These are phyloP conservation scores for Ocimum tenuiflorum DNA, from an alignment of 257 asterid genomes.

Conservation along the genomic window DNA sequence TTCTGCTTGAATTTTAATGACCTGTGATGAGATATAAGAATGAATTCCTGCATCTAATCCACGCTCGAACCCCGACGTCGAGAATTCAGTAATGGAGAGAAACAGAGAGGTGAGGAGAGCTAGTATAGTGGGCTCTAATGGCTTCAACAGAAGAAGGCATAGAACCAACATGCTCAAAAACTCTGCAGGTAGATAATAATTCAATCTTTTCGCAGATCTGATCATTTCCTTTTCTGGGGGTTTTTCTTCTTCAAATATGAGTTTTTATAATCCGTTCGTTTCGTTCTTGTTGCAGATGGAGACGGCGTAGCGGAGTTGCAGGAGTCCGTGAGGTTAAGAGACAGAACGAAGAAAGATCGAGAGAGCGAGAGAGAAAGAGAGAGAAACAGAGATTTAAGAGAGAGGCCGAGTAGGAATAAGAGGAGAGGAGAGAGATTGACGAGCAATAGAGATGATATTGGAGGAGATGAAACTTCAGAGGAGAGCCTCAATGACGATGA, in stretches of 20 bases:
- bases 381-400: slow-evolving; percentile 45
- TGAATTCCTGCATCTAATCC: slow-evolving; percentile 26
- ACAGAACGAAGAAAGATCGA: slow-evolving; percentile 87
- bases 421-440: slow-evolving; percentile 62
- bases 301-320: slow-evolving; percentile 72
- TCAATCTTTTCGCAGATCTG: slow-evolving; percentile 46
- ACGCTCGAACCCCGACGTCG: background rate
- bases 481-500: slow-evolving; percentile 87
- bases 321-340: slow-evolving; percentile 73
- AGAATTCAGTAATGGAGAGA: slow-evolving; percentile 55
- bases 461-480: slow-evolving; percentile 77
- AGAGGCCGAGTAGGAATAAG: slow-evolving; percentile 61
- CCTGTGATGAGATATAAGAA: slow-evolving; percentile 26
- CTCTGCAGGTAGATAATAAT: slow-evolving; percentile 51
- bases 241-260: background rate
- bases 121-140: slow-evolving; percentile 68
- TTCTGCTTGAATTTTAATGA: background rate
- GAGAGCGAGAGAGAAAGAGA: slow-evolving; percentile 54
- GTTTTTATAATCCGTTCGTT: background rate
- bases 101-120: slow-evolving; percentile 83
- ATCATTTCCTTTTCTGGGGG: background rate
- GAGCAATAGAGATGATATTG: slow-evolving; percentile 39
- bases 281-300: slow-evolving; percentile 52
- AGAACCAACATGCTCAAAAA: slow-evolving; percentile 69
- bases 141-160: slow-evolving; percentile 67